phyloP scores from a whole-genome alignment of 176 grass and related monocot species.

The Raddia distichophylla region DNA sequence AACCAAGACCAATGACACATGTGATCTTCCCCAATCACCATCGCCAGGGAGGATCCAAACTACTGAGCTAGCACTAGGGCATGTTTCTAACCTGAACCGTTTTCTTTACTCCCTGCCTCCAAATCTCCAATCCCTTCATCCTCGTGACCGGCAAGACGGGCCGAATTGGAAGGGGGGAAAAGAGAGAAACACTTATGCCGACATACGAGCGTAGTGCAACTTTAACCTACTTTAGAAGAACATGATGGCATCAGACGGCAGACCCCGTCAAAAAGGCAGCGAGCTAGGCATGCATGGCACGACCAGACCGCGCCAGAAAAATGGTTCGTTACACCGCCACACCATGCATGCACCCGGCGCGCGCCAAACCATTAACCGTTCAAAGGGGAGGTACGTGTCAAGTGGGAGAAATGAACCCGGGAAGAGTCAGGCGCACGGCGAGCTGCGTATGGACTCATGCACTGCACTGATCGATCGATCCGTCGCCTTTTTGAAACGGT shows the following conservation, averaged over 20 bases:
- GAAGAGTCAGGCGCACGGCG: neutral
- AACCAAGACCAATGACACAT: neutral
- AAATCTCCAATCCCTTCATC: neutral
- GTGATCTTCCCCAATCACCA: neutral
- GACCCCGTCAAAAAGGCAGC: slow-evolving; percentile 54
- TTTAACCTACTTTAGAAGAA: slow-evolving; percentile 41
- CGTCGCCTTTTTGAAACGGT: neutral
- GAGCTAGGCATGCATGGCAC: neutral
- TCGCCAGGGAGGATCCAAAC: slow-evolving; percentile 1
- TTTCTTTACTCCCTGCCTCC: neutral
- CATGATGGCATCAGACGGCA: neutral
- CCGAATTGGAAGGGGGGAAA: neutral
- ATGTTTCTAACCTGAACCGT: neutral
- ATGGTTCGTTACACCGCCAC: slow-evolving; percentile 41
- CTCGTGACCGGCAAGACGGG: slow-evolving; percentile 43
- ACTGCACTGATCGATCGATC: neutral
- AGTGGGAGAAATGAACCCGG: too few species aligned
- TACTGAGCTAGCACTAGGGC: neutral
- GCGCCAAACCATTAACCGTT: slow-evolving; percentile 25
- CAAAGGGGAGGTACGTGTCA: slow-evolving; percentile 32
- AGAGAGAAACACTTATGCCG: slow-evolving; percentile 33
- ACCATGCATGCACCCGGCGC: neutral
- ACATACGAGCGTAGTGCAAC: slow-evolving; percentile 54
- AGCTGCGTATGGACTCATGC: neutral
- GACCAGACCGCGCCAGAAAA: slow-evolving; percentile 14